Percentiles rank a stretch among this genome's conserved stretches.
These are phyloP conservation scores for Cadophora luteo-olivacea DNA, from an alignment of 2,329 filamentous ascomycete species.

Conservation along the genomic window DNA sequence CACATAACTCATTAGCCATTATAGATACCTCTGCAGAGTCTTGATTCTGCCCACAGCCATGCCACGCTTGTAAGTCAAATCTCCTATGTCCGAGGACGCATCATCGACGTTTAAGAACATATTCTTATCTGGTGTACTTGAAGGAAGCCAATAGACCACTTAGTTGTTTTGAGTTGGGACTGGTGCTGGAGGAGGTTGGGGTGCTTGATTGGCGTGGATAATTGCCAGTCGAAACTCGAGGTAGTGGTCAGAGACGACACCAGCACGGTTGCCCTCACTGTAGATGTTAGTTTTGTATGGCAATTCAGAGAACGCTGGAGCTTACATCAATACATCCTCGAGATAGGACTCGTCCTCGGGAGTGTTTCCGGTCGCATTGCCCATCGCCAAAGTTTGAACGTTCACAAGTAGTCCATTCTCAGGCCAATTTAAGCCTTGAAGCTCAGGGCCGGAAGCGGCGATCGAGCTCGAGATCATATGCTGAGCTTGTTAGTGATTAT, in stretches of 20 bases:
- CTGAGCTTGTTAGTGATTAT: background rate
- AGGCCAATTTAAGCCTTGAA: constrained; percentile 2
- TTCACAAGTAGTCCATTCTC: background rate
- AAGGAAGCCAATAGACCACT: background rate
- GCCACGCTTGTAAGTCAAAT: background rate
- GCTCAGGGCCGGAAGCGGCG: background rate
- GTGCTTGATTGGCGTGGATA: background rate
- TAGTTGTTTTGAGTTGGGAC: background rate
- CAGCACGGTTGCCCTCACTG: constrained; percentile 7
- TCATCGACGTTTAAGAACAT: background rate
- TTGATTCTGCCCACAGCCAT: background rate
- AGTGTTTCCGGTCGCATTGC: constrained; percentile 7
- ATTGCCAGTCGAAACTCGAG: background rate
- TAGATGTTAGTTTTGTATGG: background rate
- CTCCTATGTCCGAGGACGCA: background rate
- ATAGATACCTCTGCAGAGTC: background rate
- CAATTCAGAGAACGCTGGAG: background rate
- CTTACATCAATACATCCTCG: constrained; percentile 13
- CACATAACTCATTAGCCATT: background rate
- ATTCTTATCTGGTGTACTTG: background rate
- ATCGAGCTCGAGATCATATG: background rate
- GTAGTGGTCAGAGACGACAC: constrained; percentile 2
- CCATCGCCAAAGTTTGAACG: constrained; percentile 1
- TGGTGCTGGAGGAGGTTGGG: background rate
- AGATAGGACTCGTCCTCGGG: constrained; percentile 4